These are phyloP conservation scores for Sporothrix pallida DNA, from an alignment of 2,329 filamentous ascomycete genomes.

Conservation along the genomic window DNA sequence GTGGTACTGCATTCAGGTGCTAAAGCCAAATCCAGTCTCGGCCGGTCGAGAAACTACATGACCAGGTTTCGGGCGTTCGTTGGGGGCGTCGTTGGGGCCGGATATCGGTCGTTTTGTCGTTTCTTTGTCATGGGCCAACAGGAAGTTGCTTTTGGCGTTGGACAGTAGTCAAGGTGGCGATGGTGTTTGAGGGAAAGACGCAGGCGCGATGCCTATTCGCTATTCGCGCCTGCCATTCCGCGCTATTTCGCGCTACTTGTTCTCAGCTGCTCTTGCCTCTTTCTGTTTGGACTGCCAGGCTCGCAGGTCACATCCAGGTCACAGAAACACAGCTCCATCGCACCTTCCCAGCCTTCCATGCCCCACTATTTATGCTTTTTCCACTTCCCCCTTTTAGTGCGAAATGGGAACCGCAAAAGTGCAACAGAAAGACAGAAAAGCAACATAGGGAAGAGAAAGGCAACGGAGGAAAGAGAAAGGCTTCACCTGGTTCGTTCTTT, in stretches of 20 bases:
- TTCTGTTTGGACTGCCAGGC: no score
- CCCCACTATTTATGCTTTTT: constrained; percentile 16
- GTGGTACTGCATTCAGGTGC: not conserved
- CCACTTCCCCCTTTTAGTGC: not conserved
- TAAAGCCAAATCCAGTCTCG: not conserved
- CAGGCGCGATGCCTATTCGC: not conserved
- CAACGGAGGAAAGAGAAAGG: no score
- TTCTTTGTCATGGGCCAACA: not conserved
- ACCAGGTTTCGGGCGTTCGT: not conserved
- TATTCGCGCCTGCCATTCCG: constrained; percentile 12
- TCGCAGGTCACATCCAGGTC: no score
- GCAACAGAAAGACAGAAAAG: no score
- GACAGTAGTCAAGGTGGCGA: not conserved
- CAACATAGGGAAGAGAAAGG: no score
- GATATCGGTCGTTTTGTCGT: not conserved
- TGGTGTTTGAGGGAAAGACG: not conserved
- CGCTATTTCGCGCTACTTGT: not conserved
- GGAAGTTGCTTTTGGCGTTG: not conserved
- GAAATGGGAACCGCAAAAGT: no score
- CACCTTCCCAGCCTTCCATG: not conserved
- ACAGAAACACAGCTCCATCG: not conserved
- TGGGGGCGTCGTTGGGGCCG: not conserved
- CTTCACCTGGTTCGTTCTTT: not conserved
- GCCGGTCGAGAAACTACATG: constrained; percentile 4
- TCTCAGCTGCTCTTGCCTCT: no score